Evolutionary conservation across 2,329 filamentous ascomycete genomes (phyloP), one percentile per base, ranked within the genome.

Genomic region (Gaeumannomyces sp.): DNA sequence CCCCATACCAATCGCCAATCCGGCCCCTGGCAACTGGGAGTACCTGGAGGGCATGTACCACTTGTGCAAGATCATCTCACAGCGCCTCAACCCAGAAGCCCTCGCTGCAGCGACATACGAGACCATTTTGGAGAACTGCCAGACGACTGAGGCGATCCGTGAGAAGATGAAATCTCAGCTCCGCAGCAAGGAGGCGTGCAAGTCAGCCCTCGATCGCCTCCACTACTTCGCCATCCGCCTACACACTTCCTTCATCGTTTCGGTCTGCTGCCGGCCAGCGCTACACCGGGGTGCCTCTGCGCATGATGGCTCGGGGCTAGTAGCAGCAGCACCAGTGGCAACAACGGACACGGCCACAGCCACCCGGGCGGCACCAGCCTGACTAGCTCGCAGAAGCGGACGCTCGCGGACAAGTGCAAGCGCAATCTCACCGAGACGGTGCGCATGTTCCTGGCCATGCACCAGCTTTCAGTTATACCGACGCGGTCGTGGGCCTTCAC

Each of bases 401-500:
- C 80, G 1, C 76, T 89, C 0, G 83, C 83, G 1, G 80, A 84
- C 33, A 81, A 82, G 65, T 89, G 86, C 77, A 87, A 87, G 71
- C 75, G 78, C 22, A 88, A 88, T 70, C 76, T 89, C 31, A 84
- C 84, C 7, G 85, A 89, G 71, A 89, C 86, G 16, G 86, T 89
- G 14, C 82, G 85, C 57, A 89, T 89, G 86, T 89, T 89, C 71
- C 76, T 89, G 28, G 84, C 86, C 22, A 89, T 89, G 86, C 86
- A 89, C 72, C 86, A 88, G 67, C 76, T 89, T 35, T 88, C 85
- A 2, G 83, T 87, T 11, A 88, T 89, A 60, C 86, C 86, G 1
- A 89, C 86, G 0, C 79, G 86, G 31, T 88, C 85, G 65, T 89
- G 86, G 86, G 86, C 86, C 0, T 89, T 89, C 67, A 89, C 86